Evolutionary conservation across 2,329 filamentous ascomycete species (phyloP).

Genomic region (Trichophyton benhamiae): DNA sequence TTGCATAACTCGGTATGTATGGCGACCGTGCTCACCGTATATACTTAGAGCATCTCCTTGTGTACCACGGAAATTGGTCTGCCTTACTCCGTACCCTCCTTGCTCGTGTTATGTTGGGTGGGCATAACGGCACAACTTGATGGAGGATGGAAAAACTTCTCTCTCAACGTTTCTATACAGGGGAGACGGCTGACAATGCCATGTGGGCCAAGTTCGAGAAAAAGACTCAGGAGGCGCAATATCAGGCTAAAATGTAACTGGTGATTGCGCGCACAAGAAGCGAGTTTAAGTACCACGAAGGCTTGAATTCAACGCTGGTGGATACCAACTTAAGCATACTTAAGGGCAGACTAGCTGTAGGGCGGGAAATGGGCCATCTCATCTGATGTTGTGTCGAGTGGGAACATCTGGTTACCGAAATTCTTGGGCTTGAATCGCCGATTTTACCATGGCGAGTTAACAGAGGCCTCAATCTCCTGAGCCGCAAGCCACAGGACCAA

Average conservation of each 20-base stretch:
- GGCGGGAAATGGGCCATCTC: not conserved
- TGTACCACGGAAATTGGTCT: not conserved
- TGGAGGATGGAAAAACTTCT: not conserved
- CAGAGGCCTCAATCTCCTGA: not conserved
- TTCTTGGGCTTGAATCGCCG: not conserved
- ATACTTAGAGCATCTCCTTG: not conserved
- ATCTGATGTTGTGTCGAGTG: not conserved
- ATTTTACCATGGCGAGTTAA: not conserved
- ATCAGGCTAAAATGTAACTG: not conserved
- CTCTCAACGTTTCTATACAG: not conserved
- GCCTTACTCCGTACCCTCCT: not conserved
- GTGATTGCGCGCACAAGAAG: not conserved
- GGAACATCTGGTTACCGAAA: not conserved
- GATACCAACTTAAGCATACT: not conserved
- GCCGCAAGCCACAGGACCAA: not conserved
- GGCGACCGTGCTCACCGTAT: too few species aligned
- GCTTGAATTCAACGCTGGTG: not conserved
- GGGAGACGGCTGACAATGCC: not conserved
- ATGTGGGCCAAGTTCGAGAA: not conserved
- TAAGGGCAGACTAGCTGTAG: not conserved
- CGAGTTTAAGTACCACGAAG: not conserved
- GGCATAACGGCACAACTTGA: not conserved
- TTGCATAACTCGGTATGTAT: too few species aligned
- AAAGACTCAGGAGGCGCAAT: not conserved
- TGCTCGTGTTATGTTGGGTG: not conserved